A percentile compares a stretch with the other conserved stretches of the same genome.
Conservation (phyloP, 768 basidiomycete species). For the Auriculariales sp. region DNA sequence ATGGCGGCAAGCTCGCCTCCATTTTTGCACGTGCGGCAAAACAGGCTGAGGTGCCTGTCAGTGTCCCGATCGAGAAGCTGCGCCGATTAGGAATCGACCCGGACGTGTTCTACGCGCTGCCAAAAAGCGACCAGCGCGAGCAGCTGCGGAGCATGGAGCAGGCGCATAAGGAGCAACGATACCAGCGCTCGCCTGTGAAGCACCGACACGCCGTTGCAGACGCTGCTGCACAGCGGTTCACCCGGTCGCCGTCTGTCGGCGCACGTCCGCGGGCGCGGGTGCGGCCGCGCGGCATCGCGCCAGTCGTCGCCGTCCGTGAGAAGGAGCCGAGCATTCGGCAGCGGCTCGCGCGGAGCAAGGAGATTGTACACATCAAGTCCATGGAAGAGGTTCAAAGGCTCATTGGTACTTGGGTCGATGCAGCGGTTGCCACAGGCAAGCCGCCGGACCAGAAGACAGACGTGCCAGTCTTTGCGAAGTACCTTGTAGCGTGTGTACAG, state of each 20-base stretch:
- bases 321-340: slow-evolving; percentile 40
- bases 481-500: slow-evolving; percentile 53
- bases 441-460: slow-evolving; percentile 64
- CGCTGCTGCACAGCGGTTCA: slow-evolving; percentile 2
- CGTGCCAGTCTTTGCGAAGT: slow-evolving; percentile 62
- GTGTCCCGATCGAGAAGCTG: slow-evolving; percentile 43
- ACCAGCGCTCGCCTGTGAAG: slow-evolving; percentile 4
- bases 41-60: slow-evolving; percentile 19
- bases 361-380: slow-evolving; percentile 45
- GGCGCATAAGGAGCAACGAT: slow-evolving; percentile 7
- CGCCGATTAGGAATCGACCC: slow-evolving; percentile 56
- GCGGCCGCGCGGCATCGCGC: slow-evolving; percentile 15
- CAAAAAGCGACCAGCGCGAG: slow-evolving; percentile 55
- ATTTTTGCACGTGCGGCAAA: slow-evolving; percentile 22
- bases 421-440: slow-evolving; percentile 34
- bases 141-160: slow-evolving; percentile 33
- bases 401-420: slow-evolving; percentile 63
- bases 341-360: slow-evolving; percentile 32
- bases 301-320: slow-evolving; percentile 34
- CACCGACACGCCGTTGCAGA: slow-evolving; percentile 6
- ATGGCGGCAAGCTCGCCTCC: slow-evolving; percentile 18
- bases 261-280: slow-evolving; percentile 3
- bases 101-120: slow-evolving; percentile 50
- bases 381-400: slow-evolving; percentile 58
- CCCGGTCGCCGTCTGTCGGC: slow-evolving; percentile 11